Percentiles rank a stretch among this genome's conserved stretches.
phyloP scores from a whole-genome alignment of 2,329 filamentous ascomycete species.

The Xylariaceae sp. region DNA sequence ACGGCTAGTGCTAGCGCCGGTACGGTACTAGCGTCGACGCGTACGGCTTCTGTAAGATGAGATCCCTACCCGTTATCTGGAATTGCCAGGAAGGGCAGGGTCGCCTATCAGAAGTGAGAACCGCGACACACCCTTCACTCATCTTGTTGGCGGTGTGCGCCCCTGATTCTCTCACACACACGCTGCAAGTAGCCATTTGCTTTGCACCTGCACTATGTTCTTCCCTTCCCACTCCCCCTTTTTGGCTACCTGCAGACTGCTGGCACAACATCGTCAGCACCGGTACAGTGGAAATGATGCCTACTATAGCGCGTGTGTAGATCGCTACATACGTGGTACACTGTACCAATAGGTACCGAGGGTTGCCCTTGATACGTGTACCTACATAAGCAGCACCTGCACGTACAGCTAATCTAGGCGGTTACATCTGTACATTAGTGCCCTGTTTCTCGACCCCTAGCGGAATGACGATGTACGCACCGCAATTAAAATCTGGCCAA shows the following conservation, averaged over 20 bases:
- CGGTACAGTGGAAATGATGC: too few species aligned
- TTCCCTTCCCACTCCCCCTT: neutral
- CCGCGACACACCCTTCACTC: neutral
- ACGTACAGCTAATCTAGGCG: too few species aligned
- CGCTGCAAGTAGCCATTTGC: too few species aligned
- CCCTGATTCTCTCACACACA: conserved; percentile 12
- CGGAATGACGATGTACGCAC: neutral
- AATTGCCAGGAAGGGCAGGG: conserved; percentile 10
- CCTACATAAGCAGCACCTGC: too few species aligned
- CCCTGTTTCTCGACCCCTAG: neutral
- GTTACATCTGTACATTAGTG: neutral
- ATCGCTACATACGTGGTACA: too few species aligned
- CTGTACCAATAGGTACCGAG: too few species aligned
- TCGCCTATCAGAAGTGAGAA: conserved; percentile 6
- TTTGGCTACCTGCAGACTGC: too few species aligned
- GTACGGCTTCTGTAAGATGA: conserved; percentile 13
- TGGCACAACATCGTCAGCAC: too few species aligned
- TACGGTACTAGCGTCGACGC: conserved; percentile 14
- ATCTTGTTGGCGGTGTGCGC: conserved; percentile 18
- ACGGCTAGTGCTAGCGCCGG: conserved; percentile 3
- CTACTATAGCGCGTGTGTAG: too few species aligned
- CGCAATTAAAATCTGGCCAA: neutral
- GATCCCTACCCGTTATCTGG: conserved; percentile 12
- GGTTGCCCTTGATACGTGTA: too few species aligned
- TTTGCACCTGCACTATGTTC: too few species aligned